Conservation (phyloP, 345 rosid genomes). For the Tarenaya hassleriana region DNA sequence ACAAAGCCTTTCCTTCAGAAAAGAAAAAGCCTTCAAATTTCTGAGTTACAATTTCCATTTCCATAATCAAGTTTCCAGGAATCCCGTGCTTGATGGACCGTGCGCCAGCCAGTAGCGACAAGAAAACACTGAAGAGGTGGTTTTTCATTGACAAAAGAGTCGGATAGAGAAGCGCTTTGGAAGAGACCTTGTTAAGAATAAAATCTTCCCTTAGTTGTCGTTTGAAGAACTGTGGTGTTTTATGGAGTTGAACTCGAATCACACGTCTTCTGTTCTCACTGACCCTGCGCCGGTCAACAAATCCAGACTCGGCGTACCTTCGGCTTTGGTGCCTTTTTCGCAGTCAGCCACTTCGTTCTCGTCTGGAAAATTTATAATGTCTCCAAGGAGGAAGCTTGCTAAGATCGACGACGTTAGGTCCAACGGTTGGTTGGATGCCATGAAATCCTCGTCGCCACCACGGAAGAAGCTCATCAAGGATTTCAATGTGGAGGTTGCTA, state of each 20-base stretch:
- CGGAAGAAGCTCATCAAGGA: constrained; percentile 63
- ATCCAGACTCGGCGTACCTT: constrained; percentile 53
- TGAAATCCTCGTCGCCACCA: constrained; percentile 95
- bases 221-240: constrained; percentile 23
- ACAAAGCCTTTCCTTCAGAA: background rate
- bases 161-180: constrained; percentile 29
- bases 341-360: constrained; percentile 42
- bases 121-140: constrained; percentile 84
- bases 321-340: constrained; percentile 39
- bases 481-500: constrained; percentile 40
- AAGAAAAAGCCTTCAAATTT: background rate
- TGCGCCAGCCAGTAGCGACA: constrained; percentile 49
- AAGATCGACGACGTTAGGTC: constrained; percentile 79
- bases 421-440: constrained; percentile 89
- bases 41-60: background rate
- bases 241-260: constrained; percentile 67
- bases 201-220: background rate
- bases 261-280: constrained; percentile 66
- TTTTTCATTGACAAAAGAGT: constrained; percentile 73
- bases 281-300: constrained; percentile 57
- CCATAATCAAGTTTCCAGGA: background rate
- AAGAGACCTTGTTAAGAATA: background rate
- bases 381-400: constrained; percentile 53
- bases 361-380: constrained; percentile 38
- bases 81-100: constrained; percentile 53